Base-by-base conservation (phyloP, 2,329 filamentous ascomycete genomes). In the Pestalotiopsis sp. region DNA sequence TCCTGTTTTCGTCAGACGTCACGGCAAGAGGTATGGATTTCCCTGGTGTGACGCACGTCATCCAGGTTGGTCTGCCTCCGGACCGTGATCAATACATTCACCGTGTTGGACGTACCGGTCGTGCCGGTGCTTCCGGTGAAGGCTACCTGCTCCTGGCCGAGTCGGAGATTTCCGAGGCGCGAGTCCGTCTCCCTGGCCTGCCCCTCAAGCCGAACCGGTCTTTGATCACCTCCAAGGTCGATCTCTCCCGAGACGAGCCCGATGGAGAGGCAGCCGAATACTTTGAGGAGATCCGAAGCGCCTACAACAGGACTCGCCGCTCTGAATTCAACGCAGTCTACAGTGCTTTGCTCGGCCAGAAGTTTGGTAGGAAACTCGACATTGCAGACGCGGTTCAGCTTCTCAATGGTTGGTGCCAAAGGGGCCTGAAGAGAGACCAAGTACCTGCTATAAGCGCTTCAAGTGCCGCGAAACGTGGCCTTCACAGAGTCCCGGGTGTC, bases 11-110 rank as follows among this genome's bases (percentile, higher is more conserved):
- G 2, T 93, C 92, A 2, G 93, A 95, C 78, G 92, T 95, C 39
- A 93, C 92, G 5, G 92, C 93, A 13, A 86, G 93, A 79, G 93
- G 93, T 73, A 94, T 95, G 91, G 93, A 95, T 77, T 94, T 94
- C 81, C 92, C 92, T 36, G 85, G 89, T 66, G 92, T 95, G 25
- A 92, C 91, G n/a, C 92, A 94, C 75, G 92, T 94, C 70, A 90
- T 95, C 69, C 92, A 95, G 75, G 76, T 93, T 17, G 91, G 92
- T 71, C 75, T 87, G 4, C 91, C 92, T 1, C 81, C 84, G 4
- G 86, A 88, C 70, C 86, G 89, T 36, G 91, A 93, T 76, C 88
- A 90, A 49, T 94, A 94, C 76, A 92, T 95, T 69, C 92, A 94
- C 79, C 89, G 92, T 69, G 83, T 94, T 57, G 92, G 92, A 66